These are phyloP conservation scores for Cryptosporidium andersoni DNA, from an alignment of 169 alveolate species.

Conservation along the genomic window DNA sequence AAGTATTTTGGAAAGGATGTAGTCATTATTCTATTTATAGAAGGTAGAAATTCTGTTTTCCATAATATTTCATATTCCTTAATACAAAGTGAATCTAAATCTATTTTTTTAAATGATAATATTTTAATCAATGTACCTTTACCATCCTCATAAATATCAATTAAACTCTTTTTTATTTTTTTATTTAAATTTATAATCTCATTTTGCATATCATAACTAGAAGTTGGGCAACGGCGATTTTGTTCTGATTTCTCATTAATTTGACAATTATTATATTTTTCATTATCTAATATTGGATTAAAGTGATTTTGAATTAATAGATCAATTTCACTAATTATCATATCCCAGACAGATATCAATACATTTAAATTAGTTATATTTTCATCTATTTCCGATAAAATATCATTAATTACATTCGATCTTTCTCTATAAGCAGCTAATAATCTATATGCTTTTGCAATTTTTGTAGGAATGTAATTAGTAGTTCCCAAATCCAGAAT, in stretches of 20 bases:
- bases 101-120: too few relatives aligned
- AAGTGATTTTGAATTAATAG: conserved; percentile 23
- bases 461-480: conserved; percentile 7
- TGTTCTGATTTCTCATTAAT: neutral
- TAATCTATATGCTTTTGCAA: conserved; percentile 1
- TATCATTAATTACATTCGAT: neutral
- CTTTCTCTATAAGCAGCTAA: conserved; percentile 35
- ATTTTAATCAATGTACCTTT: neutral
- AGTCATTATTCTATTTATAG: too few relatives aligned
- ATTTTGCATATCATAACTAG: too few relatives aligned
- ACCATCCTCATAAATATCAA: too few relatives aligned
- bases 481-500: neutral
- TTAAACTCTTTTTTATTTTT: too few relatives aligned
- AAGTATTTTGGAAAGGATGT: too few relatives aligned
- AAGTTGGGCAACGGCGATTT: too few relatives aligned
- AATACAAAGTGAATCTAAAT: too few relatives aligned
- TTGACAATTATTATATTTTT: neutral
- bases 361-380: neutral
- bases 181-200: too few relatives aligned
- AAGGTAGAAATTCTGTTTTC: too few relatives aligned
- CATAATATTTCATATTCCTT: too few relatives aligned
- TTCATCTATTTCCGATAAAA: neutral
- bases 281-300: conserved; percentile 14
- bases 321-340: conserved; percentile 18
- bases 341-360: conserved; percentile 2